phyloP scores from a whole-genome alignment of 257 asterid genomes.

The Coffea eugenioides region DNA sequence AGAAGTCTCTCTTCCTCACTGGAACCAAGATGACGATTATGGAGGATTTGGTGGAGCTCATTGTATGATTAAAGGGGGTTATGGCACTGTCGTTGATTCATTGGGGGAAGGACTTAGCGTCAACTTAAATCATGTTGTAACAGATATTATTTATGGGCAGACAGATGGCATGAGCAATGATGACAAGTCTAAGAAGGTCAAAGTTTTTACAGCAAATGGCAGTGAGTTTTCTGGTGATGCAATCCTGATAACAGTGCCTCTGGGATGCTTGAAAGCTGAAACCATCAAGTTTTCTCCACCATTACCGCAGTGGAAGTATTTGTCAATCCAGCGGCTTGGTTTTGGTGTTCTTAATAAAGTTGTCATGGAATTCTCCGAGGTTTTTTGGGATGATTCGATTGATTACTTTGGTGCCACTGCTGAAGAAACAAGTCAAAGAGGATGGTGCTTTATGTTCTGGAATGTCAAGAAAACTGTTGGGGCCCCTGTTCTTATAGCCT shows the following conservation, averaged over 20 bases:
- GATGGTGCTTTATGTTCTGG: constrained; percentile 99
- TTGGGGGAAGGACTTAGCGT: constrained; percentile 71
- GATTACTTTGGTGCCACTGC: constrained; percentile 99
- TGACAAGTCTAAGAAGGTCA: constrained; percentile 51
- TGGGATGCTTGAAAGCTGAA: constrained; percentile 95
- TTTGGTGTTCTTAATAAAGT: constrained; percentile 97
- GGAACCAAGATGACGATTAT: constrained; percentile 95
- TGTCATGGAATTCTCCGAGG: constrained; percentile 87
- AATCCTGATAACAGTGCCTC: constrained; percentile 87
- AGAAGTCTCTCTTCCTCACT: constrained; percentile 92
- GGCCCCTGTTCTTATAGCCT: constrained; percentile 96
- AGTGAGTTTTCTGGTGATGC: constrained; percentile 88
- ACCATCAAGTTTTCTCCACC: constrained; percentile 84
- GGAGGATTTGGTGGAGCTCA: constrained; percentile 99
- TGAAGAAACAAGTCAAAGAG: constrained; percentile 77
- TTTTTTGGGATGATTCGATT: constrained; percentile 91
- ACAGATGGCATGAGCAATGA: constrained; percentile 34
- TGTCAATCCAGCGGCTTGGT: constrained; percentile 80
- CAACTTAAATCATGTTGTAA: constrained; percentile 74
- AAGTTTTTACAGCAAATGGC: constrained; percentile 72
- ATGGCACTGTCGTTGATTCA: constrained; percentile 84
- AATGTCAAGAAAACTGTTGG: constrained; percentile 98
- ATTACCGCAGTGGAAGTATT: constrained; percentile 81
- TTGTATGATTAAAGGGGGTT: constrained; percentile 99
- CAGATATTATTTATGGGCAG: constrained; percentile 53